Evolutionary conservation across 2,329 filamentous ascomycete genomes (phyloP).

Genomic region (Colletotrichum incanum): DNA sequence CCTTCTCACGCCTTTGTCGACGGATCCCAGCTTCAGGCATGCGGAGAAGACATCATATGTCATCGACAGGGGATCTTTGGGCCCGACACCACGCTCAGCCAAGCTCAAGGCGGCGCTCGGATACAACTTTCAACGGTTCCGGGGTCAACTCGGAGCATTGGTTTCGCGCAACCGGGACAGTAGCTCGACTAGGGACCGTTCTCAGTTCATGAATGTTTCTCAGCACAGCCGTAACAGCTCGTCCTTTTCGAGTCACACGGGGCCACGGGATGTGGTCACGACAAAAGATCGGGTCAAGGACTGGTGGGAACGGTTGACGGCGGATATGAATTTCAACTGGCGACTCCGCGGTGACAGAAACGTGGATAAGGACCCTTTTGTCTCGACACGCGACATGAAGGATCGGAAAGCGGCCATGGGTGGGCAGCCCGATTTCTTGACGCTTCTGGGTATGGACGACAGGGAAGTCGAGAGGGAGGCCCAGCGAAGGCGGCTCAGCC

Average conservation of each 20-base stretch:
- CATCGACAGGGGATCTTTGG: conserved; percentile 64
- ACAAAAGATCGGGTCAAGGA: conserved; percentile 59
- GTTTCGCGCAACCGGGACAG: conserved; percentile 63
- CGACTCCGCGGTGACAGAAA: conserved; percentile 51
- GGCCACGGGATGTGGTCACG: conserved; percentile 46
- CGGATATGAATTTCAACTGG: conserved; percentile 58
- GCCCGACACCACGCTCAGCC: conserved; percentile 62
- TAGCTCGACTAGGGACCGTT: conserved; percentile 46
- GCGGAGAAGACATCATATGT: conserved; percentile 53
- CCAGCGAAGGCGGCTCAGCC: conserved; percentile 53
- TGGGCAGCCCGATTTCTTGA: conserved; percentile 61
- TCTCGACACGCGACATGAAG: conserved; percentile 47
- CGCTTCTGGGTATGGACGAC: conserved; percentile 61
- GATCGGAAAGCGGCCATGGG: conserved; percentile 43
- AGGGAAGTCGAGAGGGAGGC: conserved; percentile 57
- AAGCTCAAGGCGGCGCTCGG: conserved; percentile 59
- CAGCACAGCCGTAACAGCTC: conserved; percentile 59
- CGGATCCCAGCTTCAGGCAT: conserved; percentile 49
- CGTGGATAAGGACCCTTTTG: conserved; percentile 49
- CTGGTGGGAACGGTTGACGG: conserved; percentile 63
- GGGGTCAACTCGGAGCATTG: conserved; percentile 52
- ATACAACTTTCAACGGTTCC: conserved; percentile 54
- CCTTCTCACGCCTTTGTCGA: conserved; percentile 64
- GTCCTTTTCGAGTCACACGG: conserved; percentile 39
- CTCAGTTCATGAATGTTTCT: conserved; percentile 62